Conservation (phyloP, 1,284 basidiomycete species). For the Ganoderma meredithae region DNA sequence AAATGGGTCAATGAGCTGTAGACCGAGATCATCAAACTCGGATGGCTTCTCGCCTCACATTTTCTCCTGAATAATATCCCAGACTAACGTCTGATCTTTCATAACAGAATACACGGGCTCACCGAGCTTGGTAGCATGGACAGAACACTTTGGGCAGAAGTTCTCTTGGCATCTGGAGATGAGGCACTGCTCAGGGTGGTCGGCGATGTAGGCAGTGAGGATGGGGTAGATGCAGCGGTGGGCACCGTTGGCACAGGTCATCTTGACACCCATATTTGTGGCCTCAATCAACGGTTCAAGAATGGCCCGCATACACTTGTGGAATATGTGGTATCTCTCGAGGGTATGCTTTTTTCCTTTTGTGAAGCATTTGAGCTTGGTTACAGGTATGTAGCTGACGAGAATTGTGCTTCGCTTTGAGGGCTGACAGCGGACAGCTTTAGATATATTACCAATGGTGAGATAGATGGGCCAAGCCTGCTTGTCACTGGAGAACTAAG, state of each 20-base stretch:
- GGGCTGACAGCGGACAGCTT: constrained; percentile 40
- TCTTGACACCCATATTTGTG: constrained; percentile 43
- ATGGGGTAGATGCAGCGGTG: constrained; percentile 44
- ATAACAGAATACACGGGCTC: constrained; percentile 19
- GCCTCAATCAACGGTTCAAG: constrained; percentile 43
- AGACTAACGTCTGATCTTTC: constrained; percentile 13
- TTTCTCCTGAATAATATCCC: constrained; percentile 11
- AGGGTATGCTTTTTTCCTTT: constrained; percentile 21
- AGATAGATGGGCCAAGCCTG: constrained; percentile 48
- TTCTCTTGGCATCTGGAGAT: constrained; percentile 34
- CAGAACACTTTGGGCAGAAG: constrained; percentile 34
- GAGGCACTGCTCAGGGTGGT: constrained; percentile 52
- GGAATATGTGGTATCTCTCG: constrained; percentile 32
- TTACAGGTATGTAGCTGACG: constrained; percentile 49
- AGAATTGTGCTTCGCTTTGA: constrained; percentile 41
- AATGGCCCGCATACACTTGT: constrained; percentile 34
- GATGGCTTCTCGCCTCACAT: constrained; percentile 11
- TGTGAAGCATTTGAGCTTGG: constrained; percentile 46
- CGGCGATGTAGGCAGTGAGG: constrained; percentile 50
- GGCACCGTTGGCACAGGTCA: constrained; percentile 46
- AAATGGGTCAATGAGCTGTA: constrained; percentile 33
- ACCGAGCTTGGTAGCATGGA: constrained; percentile 12
- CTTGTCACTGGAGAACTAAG: constrained; percentile 45
- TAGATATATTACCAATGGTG: constrained; percentile 47
- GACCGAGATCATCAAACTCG: constrained; percentile 23